Conservation (phyloP, 1,284 basidiomycete species). For the Dichomitus squalens region DNA sequence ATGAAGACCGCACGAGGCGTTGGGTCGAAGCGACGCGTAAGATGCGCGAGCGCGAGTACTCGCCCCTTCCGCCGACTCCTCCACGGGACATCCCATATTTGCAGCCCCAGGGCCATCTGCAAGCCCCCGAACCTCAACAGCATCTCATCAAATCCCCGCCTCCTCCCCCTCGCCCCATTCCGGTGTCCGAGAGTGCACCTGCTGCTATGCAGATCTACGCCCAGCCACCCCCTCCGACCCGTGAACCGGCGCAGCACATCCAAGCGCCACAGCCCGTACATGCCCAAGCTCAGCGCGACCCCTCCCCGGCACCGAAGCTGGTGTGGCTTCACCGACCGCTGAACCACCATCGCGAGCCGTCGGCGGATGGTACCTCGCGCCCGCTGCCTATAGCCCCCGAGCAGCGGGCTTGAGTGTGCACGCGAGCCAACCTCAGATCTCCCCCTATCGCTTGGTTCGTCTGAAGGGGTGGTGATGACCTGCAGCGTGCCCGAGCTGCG, state of each 20-base stretch:
- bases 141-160: conserved; percentile 8
- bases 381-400: too few species aligned
- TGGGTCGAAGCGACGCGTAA: conserved; percentile 33
- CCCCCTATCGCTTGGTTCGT: too few species aligned
- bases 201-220: not conserved
- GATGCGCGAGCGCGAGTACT: conserved; percentile 22
- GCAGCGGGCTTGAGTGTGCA: too few species aligned
- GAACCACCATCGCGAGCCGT: conserved; percentile 18
- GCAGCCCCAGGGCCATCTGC: not conserved
- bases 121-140: not conserved
- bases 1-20: conserved; percentile 31
- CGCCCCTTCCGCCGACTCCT: conserved; percentile 6
- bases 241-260: conserved; percentile 1
- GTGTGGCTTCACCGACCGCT: conserved; percentile 33
- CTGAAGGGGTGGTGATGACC: too few species aligned
- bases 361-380: not conserved
- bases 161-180: not conserved
- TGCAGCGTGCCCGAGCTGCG: too few species aligned
- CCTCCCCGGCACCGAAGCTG: conserved; percentile 27
- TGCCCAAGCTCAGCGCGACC: conserved; percentile 9
- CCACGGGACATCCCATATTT: not conserved
- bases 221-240: not conserved
- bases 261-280: conserved; percentile 20
- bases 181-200: not conserved
- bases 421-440: too few species aligned